A percentile compares a stretch with the other conserved stretches of the same genome.
Conservation (phyloP, 2,329 filamentous ascomycete genomes). For the Metarhizium guizhouense region DNA sequence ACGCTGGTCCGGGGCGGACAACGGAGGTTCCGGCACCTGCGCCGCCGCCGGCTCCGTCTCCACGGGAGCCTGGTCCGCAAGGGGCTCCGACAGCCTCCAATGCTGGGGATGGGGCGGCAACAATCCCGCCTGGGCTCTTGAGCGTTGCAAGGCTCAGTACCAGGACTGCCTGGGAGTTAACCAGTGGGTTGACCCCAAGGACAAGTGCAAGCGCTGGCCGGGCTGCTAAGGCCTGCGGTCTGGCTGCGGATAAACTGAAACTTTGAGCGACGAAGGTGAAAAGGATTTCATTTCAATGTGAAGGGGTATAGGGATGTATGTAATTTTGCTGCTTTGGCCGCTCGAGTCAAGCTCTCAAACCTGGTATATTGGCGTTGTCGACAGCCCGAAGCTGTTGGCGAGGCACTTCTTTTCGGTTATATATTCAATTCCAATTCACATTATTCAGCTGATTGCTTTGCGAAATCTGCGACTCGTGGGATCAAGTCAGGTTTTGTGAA, state of each 20-base stretch:
- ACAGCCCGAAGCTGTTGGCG: too few species aligned
- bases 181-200: constrained; percentile 22
- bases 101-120: constrained; percentile 22
- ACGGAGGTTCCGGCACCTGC: not conserved
- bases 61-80: constrained; percentile 7
- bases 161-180: constrained; percentile 38
- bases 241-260: not conserved
- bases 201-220: constrained; percentile 32
- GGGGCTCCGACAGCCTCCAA: constrained; percentile 5
- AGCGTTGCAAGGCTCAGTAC: constrained; percentile 41
- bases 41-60: constrained; percentile 1
- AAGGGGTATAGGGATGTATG: not conserved
- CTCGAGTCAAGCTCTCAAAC: too few species aligned
- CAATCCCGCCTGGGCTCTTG: constrained; percentile 19
- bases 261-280: not conserved
- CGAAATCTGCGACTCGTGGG: too few species aligned
- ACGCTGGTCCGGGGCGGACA: constrained; percentile 8
- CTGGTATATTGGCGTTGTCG: too few species aligned
- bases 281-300: not conserved
- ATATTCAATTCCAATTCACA: too few species aligned
- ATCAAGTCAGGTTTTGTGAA: too few species aligned
- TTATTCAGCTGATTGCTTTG: too few species aligned
- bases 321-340: too few species aligned
- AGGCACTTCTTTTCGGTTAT: too few species aligned
- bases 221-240: constrained; percentile 11